phyloP scores from a whole-genome alignment of 257 asterid genomes.

The Leptodermis oblonga region DNA sequence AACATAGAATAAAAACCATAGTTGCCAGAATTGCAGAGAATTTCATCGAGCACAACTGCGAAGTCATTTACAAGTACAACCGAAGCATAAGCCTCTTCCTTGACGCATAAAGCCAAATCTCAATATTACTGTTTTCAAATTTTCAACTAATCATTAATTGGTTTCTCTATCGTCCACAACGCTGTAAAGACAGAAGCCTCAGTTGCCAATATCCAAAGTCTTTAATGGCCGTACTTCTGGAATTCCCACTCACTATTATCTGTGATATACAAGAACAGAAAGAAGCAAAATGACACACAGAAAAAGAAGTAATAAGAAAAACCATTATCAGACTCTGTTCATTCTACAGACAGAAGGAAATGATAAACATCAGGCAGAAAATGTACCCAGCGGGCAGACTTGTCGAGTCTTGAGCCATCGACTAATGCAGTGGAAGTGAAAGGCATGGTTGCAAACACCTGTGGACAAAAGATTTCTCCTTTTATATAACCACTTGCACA shows the following conservation, averaged over 20 bases:
- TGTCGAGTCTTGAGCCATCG: conserved; percentile 99
- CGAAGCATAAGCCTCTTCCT: background rate
- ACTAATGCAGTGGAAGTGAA: conserved; percentile 98
- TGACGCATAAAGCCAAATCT: background rate
- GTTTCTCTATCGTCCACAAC: background rate
- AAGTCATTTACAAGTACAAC: background rate
- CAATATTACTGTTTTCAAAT: background rate
- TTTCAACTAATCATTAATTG: background rate
- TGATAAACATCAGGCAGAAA: background rate
- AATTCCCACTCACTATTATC: conserved; percentile 99
- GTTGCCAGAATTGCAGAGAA: background rate
- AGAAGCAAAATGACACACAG: background rate
- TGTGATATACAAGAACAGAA: conserved; percentile 25
- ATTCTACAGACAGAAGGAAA: no score
- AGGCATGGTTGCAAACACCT: conserved; percentile 99
- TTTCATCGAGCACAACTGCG: background rate
- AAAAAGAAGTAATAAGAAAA: background rate
- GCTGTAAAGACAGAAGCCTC: background rate
- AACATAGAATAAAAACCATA: background rate
- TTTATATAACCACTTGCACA: background rate
- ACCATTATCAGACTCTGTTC: background rate
- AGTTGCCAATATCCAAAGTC: background rate
- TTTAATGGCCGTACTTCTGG: conserved; percentile 93
- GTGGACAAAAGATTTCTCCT: conserved; percentile 2
- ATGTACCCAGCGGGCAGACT: conserved; percentile 92